Evolutionary conservation across 768 basidiomycete species (phyloP).

Genomic region (Podaxis carcinomalis): DNA sequence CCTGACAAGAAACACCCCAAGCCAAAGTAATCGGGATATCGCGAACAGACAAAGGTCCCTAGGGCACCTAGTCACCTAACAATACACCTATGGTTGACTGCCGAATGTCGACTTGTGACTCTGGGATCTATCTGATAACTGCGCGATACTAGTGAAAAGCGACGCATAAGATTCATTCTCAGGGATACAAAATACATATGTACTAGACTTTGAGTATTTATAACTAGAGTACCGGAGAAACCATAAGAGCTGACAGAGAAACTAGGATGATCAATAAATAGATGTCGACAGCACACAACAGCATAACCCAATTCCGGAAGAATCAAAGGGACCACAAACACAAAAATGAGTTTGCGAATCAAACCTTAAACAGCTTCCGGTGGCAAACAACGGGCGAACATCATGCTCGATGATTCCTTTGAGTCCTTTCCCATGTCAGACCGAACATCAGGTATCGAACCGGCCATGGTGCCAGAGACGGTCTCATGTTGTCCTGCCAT

Average conservation of each 20-base stretch:
- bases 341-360: no score
- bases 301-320: no score
- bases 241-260: background rate
- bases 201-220: background rate
- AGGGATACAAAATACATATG: no score
- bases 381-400: no score
- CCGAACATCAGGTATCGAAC: background rate
- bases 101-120: background rate
- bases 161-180: no score
- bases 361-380: no score
- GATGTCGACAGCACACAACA: background rate
- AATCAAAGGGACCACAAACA: no score
- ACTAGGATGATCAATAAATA: background rate
- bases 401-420: no score
- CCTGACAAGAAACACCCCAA: background rate
- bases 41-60: background rate
- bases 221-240: background rate
- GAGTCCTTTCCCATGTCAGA: no score
- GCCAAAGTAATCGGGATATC: background rate
- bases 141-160: no score
- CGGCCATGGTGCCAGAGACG: background rate
- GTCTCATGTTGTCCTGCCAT: background rate
- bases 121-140: background rate
- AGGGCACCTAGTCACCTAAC: background rate
- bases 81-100: background rate